Evolutionary conservation across 768 basidiomycete genomes (phyloP), one percentile per base, ranked within the genome.

Genomic region (Asterophora parasitica): DNA sequence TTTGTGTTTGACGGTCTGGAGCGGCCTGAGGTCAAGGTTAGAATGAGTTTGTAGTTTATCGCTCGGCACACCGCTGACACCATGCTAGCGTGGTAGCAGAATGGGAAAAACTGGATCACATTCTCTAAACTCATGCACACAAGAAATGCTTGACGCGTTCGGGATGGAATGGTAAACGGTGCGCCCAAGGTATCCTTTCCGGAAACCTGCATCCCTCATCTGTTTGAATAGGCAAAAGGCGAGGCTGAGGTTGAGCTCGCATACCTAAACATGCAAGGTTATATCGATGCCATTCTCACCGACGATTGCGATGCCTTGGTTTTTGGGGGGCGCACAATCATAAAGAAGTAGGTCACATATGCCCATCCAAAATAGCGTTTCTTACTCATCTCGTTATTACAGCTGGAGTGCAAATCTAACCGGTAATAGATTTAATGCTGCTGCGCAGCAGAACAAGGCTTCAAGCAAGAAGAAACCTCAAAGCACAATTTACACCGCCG

Each of bases 1-100:
- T 85, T 88, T 58, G 79, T 88, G 3, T 88, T 88, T 59, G 85
- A 88, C 62, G 86, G 87, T 0, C 77, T 79, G 2, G 65, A 79
- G 46, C 73, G 85, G 43, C 86, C 86, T 3, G 72, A 75, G 32
- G 56, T 78, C 51, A 88, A 89, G 67, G 78, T 77, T 13, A 67
- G 73, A 11, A 70, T 69, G 52, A 60, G 10, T 11, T 37, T 5
- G 8, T 16, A n/a, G 10, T 9, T 61, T 4, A 67, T 70, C 16
- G 58, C 64, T 8, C 23, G 37, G 16, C 19, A 8, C 15, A 1
- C 15, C 2, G 13, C 17, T 12, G 38, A 52, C 1, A 3, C 17
- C 7, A 10, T 27, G 31, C 28, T 3, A 65, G 63, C 50, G 63
- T 35, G 63, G 59, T 1, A 64, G 64, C 49, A 60, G 49, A 36